Evolutionary conservation across 106 monocot genomes (phyloP).

Genomic region (Gastrodia elata): DNA sequence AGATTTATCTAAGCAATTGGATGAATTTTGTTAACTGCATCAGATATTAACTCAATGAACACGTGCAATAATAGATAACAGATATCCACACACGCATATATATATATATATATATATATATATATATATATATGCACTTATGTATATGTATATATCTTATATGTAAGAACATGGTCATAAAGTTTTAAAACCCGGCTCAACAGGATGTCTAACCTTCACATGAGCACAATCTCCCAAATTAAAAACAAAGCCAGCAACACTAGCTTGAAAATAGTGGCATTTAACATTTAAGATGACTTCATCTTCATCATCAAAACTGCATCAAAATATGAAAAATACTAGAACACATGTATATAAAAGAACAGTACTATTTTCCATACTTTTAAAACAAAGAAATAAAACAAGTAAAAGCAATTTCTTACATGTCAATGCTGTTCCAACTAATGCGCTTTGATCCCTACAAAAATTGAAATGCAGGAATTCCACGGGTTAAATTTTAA

Average conservation of each 20-base stretch:
- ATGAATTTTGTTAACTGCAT: not conserved
- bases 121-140: too few relatives aligned
- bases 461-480: slow-evolving; percentile 15
- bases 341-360: slow-evolving; percentile 1
- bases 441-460: slow-evolving; percentile 23
- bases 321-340: slow-evolving; percentile 6
- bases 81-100: too few relatives aligned
- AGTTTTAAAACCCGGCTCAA: not conserved
- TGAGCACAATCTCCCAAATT: slow-evolving; percentile 53
- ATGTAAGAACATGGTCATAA: not conserved
- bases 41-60: not conserved
- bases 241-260: slow-evolving; percentile 28
- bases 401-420: slow-evolving; percentile 11
- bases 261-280: slow-evolving; percentile 57
- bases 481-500: not conserved
- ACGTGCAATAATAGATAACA: too few relatives aligned
- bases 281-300: slow-evolving; percentile 47
- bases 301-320: slow-evolving; percentile 35
- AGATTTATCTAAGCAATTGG: not conserved
- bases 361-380: not conserved
- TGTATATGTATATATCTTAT: not conserved
- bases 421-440: slow-evolving; percentile 25
- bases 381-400: not conserved
- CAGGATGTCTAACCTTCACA: slow-evolving; percentile 42
- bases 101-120: too few relatives aligned